Base-by-base conservation (phyloP, 495 filamentous ascomycete genomes). In the Aspergillus ostianus region DNA sequence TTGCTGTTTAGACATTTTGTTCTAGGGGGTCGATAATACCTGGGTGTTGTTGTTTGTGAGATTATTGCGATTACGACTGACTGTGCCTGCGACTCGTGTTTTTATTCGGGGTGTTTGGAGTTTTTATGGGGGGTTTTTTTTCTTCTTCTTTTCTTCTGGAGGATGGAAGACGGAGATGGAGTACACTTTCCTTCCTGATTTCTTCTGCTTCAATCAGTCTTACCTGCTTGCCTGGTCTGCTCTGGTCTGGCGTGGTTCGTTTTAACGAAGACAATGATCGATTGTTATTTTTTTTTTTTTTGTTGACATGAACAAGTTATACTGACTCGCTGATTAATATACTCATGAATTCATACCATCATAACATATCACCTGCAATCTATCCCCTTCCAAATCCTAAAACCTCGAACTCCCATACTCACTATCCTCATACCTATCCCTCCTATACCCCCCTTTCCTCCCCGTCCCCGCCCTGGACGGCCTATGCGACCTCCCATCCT, bases 1-100 rank as follows among this genome's bases (percentile, higher is more conserved):
- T 61, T 84, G 81, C 63, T 83, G 80, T 62, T 77, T 82, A 73
- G 81, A 84, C 71, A 76, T 82, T 50, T 59, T 84, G 36, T 78
- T 83, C 56, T 84, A 77, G 60, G 30, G 30, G 30, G 30, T 4
- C 23, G 23, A 26, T 26, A 26, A 2, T 26, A 2, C 23, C 23
- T 26, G 23, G 23, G 23, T 4, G 23, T 26, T 26, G 23, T 26
- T 26, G 23, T 26, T 4, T 2, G 4, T 26, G 23, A 2, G 23
- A 26, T 26, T 26, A 26, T 26, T 26, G 23, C 23, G 23, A 26
- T 26, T 26, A 26, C 23, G 4, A 26, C 23, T 26, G 19, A 29
- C 53, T 51, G n/a, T 51, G n/a, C 45, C 49, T 53, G 29, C 1
- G 29, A 32, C 10, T 7, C 7, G 29, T 41, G 21, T 48, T 56